These are phyloP conservation scores for Apiospora pterosperma DNA, from an alignment of 2,329 filamentous ascomycete genomes.

Conservation along the genomic window DNA sequence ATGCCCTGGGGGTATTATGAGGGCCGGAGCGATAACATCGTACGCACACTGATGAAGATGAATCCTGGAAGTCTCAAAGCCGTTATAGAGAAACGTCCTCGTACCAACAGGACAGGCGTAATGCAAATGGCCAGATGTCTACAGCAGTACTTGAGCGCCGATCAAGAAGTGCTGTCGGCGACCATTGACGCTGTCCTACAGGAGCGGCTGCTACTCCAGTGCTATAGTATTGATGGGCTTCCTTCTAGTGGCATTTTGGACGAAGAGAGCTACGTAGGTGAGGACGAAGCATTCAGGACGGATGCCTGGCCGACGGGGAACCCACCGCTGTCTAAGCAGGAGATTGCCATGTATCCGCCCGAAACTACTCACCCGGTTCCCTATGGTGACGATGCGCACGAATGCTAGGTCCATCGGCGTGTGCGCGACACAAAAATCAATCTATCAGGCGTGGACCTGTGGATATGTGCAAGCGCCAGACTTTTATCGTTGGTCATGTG, in stretches of 20 bases:
- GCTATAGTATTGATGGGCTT: slow-evolving; percentile 9
- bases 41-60: slow-evolving; percentile 43
- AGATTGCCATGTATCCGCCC: slow-evolving; percentile 15
- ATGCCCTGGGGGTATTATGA: slow-evolving; percentile 24
- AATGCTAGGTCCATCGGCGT: neutral
- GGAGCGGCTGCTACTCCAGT: slow-evolving; percentile 20
- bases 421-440: neutral
- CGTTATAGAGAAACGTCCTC: slow-evolving; percentile 44
- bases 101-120: slow-evolving; percentile 42
- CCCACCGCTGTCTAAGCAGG: slow-evolving; percentile 15
- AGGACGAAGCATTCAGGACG: slow-evolving; percentile 13
- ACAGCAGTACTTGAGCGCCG: slow-evolving; percentile 40
- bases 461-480: neutral
- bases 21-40: slow-evolving; percentile 25
- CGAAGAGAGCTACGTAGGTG: slow-evolving; percentile 17
- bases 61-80: slow-evolving; percentile 46
- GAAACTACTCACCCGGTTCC: slow-evolving; percentile 14
- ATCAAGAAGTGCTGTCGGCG: slow-evolving; percentile 23
- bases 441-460: neutral
- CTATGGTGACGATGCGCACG: slow-evolving; percentile 22
- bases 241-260: slow-evolving; percentile 24
- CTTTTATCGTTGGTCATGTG: neutral
- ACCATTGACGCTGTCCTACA: slow-evolving; percentile 23
- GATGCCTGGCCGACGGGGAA: slow-evolving; percentile 19
- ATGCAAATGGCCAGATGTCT: slow-evolving; percentile 37